phyloP scores from a whole-genome alignment of 192 early-diverging fungal genomes.

The Coemansia sp. region DNA sequence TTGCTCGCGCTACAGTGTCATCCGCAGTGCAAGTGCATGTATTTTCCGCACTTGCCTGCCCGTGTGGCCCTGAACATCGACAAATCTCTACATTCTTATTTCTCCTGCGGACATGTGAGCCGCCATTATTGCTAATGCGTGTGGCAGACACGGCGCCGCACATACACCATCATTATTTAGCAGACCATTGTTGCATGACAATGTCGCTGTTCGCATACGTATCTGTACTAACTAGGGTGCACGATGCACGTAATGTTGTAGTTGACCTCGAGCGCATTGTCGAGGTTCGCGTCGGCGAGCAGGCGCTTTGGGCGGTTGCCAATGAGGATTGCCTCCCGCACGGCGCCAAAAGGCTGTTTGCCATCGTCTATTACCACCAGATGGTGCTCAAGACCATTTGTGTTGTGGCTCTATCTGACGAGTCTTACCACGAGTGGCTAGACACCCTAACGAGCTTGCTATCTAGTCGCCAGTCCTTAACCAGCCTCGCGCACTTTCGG shows the following conservation, averaged over 20 bases:
- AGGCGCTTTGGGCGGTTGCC: conserved; percentile 51
- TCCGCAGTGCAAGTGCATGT: too few species aligned
- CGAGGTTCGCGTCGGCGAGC: conserved; percentile 47
- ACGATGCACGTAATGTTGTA: conserved; percentile 12
- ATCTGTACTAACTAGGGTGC: background rate
- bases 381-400: conserved; percentile 44
- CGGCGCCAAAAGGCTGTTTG: conserved; percentile 43
- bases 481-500: conserved; percentile 29
- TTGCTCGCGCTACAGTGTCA: background rate
- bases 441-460: conserved; percentile 38
- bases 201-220: background rate
- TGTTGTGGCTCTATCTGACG: conserved; percentile 36
- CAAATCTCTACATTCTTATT: background rate
- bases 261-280: conserved; percentile 58
- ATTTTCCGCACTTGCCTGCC: too few species aligned
- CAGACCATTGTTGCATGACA: background rate
- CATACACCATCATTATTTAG: background rate
- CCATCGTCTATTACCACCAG: conserved; percentile 49
- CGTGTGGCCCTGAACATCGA: too few species aligned
- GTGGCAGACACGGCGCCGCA: conserved; percentile 1
- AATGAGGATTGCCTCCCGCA: conserved; percentile 44
- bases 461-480: conserved; percentile 34
- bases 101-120: background rate
- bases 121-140: conserved; percentile 7
- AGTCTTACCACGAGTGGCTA: conserved; percentile 45